Base-by-base conservation (phyloP, 2,329 filamentous ascomycete genomes). In the Apiospora marii region DNA sequence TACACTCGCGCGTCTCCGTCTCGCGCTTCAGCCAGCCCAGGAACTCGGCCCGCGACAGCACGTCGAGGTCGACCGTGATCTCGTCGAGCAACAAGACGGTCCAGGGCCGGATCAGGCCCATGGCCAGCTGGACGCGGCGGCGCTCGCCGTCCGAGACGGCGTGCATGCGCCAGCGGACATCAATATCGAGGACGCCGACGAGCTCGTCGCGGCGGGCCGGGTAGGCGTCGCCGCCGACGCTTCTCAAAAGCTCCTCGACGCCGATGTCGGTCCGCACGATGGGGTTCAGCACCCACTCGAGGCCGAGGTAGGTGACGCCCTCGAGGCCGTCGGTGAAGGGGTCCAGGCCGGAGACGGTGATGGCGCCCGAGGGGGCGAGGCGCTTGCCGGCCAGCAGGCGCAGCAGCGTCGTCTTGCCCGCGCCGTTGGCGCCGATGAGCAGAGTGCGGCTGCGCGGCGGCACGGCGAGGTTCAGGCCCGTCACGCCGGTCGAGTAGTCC, bases 241-340 rank as follows among this genome's bases (percentile, higher is more conserved):
- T 94, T 68, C 91, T 86, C 37, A 99, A 90, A 7, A 99, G 90
- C 76, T 97, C 95, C 4, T 89, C 89, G 4, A 99, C 96, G 73
- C 94, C 94, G 77, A 99, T 98, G 83, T 99, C 96, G 43, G 93
- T 97, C 70, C 96, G 93, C 68, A 98, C 96, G 78, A 98, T 97
- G 68, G 94, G 94, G 86, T 98, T 98, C 13, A 99, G 89, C 3
- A 98, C 96, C 96, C 96, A 99, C 87, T 99, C 96, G 0, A 98
- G 90, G 0, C 96, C 96, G 10, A 99, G 92, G 83, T 99, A 99
- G 30, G 96, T 98, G 44, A 99, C 96, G 74, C 96, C 96, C 84
- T 98, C 94, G 41, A 98, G 90, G 14, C 92, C 91, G 48, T 95
- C 89, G 82, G 94, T 93, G 89, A 99, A 99, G 12, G 96, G 96